Evolutionary conservation across 768 basidiomycete genomes (phyloP), one percentile per base, ranked within the genome.

Genomic region (Calvatia gigantea): DNA sequence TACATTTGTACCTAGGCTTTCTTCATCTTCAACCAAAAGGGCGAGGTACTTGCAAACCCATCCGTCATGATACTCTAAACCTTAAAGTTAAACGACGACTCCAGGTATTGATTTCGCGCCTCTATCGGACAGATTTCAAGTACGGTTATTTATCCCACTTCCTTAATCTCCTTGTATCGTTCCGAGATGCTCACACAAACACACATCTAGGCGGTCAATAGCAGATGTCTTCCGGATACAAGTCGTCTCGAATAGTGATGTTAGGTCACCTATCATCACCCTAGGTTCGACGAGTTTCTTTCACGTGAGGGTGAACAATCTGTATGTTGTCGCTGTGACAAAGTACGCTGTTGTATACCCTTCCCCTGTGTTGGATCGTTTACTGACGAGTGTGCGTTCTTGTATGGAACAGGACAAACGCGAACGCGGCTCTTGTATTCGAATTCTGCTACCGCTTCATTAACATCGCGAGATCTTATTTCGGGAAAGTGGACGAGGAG

Each of bases 11-110:
- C 8, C 2, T 61, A 98, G 95, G 95, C 91, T 45, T 98, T 98
- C 84, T 98, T 98, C 73, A 93, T 98, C 56, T 97, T 98, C 80
- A 99, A 98, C 68, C 94, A 95, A 72, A 98, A 98, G 72, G 97
- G 97, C 71, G 97, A 98, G 83, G 96, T 94, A 54, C 37, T 82
- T 67, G 33, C 51, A 44, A 45, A 21, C 28, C 37, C 9, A 48
- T 28, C 21, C 4, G n/a, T n/a, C 39, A 37, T 21, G n/a, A n/a
- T n/a, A n/a, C n/a, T n/a, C n/a, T n/a, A n/a, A n/a, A n/a, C n/a
- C n/a, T n/a, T n/a, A n/a, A n/a, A n/a, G n/a, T n/a, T n/a, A n/a
- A n/a, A n/a, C n/a, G n/a, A n/a, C 33, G 29, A 21, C 7, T 52
- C 33, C 64, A 95, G 93, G 91, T 98, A 64, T 81, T 99, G 64